Evolutionary conservation across 2,329 filamentous ascomycete genomes (phyloP).

Genomic region (Trichoderma polysporum): DNA sequence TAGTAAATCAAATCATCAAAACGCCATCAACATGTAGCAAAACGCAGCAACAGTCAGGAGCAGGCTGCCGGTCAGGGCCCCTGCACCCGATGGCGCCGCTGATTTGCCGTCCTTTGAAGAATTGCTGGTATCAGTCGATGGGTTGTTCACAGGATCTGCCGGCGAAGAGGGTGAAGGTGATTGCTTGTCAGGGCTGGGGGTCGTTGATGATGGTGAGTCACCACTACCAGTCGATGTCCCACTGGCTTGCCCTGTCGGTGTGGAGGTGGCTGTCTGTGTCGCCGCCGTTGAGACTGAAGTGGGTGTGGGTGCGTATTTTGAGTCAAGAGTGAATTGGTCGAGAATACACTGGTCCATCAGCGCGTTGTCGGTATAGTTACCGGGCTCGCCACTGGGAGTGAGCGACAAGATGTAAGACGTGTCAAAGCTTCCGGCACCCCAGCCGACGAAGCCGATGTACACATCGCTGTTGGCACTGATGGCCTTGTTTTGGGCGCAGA

Average conservation of each 20-base stretch:
- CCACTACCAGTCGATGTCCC: neutral
- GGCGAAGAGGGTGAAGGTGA: neutral
- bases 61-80: neutral
- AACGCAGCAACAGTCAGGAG: neutral
- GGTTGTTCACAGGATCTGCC: neutral
- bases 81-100: neutral
- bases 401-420: slow-evolving; percentile 43
- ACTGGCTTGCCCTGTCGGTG: neutral
- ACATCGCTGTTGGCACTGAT: slow-evolving; percentile 49
- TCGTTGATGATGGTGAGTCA: neutral
- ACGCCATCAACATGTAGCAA: slow-evolving; percentile 8
- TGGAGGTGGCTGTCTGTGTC: neutral
- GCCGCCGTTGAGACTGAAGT: slow-evolving; percentile 5
- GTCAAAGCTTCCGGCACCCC: slow-evolving; percentile 48
- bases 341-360: slow-evolving; percentile 45
- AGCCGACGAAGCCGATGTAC: slow-evolving; percentile 46
- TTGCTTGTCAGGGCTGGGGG: neutral
- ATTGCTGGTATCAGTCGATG: slow-evolving; percentile 3
- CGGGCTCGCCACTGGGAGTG: slow-evolving; percentile 36
- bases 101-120: slow-evolving; percentile 5
- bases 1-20: slow-evolving; percentile 9
- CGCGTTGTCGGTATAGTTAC: slow-evolving; percentile 38
- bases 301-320: slow-evolving; percentile 4
- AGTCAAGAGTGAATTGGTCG: slow-evolving; percentile 34
- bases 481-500: slow-evolving; percentile 48